phyloP scores from a whole-genome alignment of 2,329 filamentous ascomycete genomes.

The Xylaria hypoxylon region DNA sequence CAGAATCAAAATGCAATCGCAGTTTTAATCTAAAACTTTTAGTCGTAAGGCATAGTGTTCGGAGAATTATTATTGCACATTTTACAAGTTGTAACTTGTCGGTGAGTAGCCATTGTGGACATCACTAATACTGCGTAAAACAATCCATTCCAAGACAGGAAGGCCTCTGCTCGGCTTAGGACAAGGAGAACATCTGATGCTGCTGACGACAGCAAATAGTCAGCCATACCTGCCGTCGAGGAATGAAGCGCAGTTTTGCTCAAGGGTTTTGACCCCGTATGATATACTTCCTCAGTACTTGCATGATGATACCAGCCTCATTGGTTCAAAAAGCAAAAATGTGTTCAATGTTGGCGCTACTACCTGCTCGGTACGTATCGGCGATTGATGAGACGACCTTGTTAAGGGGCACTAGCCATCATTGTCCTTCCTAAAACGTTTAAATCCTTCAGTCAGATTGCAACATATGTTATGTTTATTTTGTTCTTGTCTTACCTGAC shows the following conservation, averaged over 20 bases:
- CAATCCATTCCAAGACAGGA: slow-evolving; percentile 23
- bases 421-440: slow-evolving; percentile 35
- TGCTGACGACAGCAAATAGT: slow-evolving; percentile 26
- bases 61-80: not conserved
- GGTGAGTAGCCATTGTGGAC: not conserved
- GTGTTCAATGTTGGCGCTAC: slow-evolving; percentile 3
- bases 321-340: slow-evolving; percentile 11
- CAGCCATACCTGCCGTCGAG: not conserved
- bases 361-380: not conserved
- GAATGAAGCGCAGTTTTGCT: not conserved
- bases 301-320: slow-evolving; percentile 10
- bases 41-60: not conserved
- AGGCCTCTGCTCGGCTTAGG: slow-evolving; percentile 17
- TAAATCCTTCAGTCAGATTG: slow-evolving; percentile 19
- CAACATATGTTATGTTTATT: slow-evolving; percentile 31
- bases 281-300: too few relatives aligned
- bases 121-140: not conserved
- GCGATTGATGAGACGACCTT: slow-evolving; percentile 7
- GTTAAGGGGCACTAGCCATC: slow-evolving; percentile 2
- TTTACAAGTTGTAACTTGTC: too few relatives aligned
- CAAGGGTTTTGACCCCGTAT: not conserved
- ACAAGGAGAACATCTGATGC: slow-evolving; percentile 21
- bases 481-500: not conserved
- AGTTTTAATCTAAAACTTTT: too few relatives aligned
- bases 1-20: too few relatives aligned